These are phyloP conservation scores for Debaryomyces coudertii DNA, from an alignment of 1,139 yeast genomes.

Conservation along the genomic window DNA sequence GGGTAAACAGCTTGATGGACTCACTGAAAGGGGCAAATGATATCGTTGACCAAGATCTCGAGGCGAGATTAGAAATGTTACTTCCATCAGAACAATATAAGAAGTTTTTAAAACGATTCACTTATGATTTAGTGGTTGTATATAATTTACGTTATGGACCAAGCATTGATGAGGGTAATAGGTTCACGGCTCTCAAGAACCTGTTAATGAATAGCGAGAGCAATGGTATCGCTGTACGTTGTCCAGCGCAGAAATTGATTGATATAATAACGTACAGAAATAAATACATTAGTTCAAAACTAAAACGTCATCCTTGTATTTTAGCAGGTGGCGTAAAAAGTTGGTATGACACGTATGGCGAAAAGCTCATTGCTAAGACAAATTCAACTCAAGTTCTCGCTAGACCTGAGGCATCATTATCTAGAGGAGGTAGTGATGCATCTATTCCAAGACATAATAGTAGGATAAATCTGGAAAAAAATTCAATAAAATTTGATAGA, in stretches of 20 bases:
- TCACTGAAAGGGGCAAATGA: slow-evolving; percentile 32
- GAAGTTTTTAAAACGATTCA: slow-evolving; percentile 53
- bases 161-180: slow-evolving; percentile 23
- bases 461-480: slow-evolving; percentile 10
- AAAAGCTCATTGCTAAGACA: slow-evolving; percentile 28
- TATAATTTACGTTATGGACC: slow-evolving; percentile 53
- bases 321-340: slow-evolving; percentile 46
- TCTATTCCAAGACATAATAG: slow-evolving; percentile 18
- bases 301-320: slow-evolving; percentile 38
- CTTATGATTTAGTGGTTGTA: slow-evolving; percentile 62
- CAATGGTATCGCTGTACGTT: slow-evolving; percentile 34
- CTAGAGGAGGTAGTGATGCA: slow-evolving; percentile 20
- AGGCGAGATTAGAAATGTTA: slow-evolving; percentile 54
- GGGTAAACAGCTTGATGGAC: slow-evolving; percentile 28
- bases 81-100: slow-evolving; percentile 57
- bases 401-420: slow-evolving; percentile 28
- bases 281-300: slow-evolving; percentile 39
- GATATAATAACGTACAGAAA: slow-evolving; percentile 51
- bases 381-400: slow-evolving; percentile 18
- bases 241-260: slow-evolving; percentile 54
- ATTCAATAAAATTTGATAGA: slow-evolving; percentile 6
- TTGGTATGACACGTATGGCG: slow-evolving; percentile 42
- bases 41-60: slow-evolving; percentile 61
- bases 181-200: slow-evolving; percentile 30
- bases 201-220: slow-evolving; percentile 24